Percentiles rank a stretch among this genome's conserved stretches.
Conservation (phyloP, 345 rosid genomes). For the Ceriops decandra region DNA sequence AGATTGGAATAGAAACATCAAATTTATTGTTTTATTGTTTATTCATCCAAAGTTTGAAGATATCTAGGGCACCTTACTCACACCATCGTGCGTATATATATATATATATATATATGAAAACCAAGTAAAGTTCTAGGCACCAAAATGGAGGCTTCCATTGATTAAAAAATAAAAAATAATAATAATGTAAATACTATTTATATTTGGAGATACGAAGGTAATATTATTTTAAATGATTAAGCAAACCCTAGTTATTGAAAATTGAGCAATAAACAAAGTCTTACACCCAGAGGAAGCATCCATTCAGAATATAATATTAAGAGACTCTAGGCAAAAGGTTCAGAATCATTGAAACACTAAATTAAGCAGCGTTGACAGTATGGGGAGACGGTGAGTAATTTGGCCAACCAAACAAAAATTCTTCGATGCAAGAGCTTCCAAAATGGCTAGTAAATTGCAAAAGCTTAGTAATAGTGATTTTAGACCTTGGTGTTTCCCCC, state of each 20-base stretch:
- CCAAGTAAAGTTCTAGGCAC: conserved; percentile 49
- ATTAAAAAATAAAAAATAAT: conserved; percentile 35
- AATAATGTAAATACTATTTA: conserved; percentile 24
- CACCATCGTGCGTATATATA: neutral
- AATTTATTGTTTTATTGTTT: conserved; percentile 41
- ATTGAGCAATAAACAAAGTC: conserved; percentile 43
- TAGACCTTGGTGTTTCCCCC: conserved; percentile 19
- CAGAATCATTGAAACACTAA: conserved; percentile 33
- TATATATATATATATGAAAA: conserved; percentile 32
- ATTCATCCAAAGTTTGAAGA: conserved; percentile 22
- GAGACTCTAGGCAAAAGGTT: conserved; percentile 38
- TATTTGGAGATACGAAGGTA: conserved; percentile 17
- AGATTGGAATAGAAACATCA: conserved; percentile 66
- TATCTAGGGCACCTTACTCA: conserved; percentile 29
- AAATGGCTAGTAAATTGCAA: conserved; percentile 25
- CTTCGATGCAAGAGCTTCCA: conserved; percentile 32
- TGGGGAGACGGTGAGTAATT: conserved; percentile 34
- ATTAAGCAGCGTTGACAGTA: conserved; percentile 29
- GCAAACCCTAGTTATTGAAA: conserved; percentile 60
- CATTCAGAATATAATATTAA: conserved; percentile 23
- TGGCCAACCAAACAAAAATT: conserved; percentile 34
- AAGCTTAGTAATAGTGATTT: conserved; percentile 20
- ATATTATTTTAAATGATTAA: conserved; percentile 25
- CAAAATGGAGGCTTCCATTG: conserved; percentile 58
- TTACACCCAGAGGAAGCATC: conserved; percentile 53